A percentile compares a stretch with the other conserved stretches of the same genome.
Conservation (phyloP, 2,329 filamentous ascomycete genomes). For the Neofusicoccum laricinum region DNA sequence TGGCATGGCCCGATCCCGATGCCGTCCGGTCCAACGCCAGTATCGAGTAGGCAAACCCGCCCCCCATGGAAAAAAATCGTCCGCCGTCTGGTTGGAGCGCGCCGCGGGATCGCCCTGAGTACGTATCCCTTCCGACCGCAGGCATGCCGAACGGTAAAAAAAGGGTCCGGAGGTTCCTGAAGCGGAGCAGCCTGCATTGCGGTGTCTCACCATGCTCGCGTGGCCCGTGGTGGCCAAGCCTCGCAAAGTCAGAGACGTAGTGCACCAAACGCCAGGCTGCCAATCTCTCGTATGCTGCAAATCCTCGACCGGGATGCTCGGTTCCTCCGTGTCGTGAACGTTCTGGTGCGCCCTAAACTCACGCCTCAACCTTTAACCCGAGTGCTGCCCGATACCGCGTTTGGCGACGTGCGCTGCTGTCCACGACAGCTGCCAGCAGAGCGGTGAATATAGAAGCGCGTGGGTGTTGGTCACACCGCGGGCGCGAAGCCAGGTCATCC, state of each 20-base stretch:
- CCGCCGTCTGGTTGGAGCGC: neutral
- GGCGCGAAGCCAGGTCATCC: neutral
- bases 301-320: slow-evolving; percentile 1
- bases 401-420: neutral
- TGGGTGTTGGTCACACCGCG: slow-evolving; percentile 7
- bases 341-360: slow-evolving; percentile 9
- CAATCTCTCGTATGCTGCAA: slow-evolving; percentile 8
- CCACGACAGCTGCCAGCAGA: slow-evolving; percentile 6
- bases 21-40: neutral
- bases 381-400: neutral
- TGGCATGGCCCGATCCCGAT: neutral
- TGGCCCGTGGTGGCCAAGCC: neutral
- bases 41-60: slow-evolving; percentile 1
- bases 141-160: neutral
- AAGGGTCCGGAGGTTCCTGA: slow-evolving; percentile 3
- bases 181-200: slow-evolving; percentile 4
- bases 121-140: slow-evolving; percentile 2
- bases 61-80: neutral
- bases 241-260: neutral
- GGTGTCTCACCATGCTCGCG: slow-evolving; percentile 9
- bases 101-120: neutral
- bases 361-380: neutral
- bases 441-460: slow-evolving; percentile 7
- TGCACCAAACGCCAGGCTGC: neutral
- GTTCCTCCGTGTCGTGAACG: slow-evolving; percentile 13